Conservation (phyloP, 2,329 filamentous ascomycete species). For the Ophiocordyceps robertsii region DNA sequence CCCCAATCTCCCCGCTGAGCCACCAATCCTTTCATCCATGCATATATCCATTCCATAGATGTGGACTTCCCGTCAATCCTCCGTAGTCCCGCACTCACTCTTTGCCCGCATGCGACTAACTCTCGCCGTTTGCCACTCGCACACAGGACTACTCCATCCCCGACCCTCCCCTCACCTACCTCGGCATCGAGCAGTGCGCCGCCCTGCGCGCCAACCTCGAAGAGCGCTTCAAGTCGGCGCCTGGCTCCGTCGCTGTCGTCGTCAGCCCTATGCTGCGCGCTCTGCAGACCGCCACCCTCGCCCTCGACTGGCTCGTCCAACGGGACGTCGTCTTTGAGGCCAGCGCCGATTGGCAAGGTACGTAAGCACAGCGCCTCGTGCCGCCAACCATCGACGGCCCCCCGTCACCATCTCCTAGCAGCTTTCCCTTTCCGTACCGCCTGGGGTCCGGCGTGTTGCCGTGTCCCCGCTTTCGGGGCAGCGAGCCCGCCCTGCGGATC, state of each 20-base stretch:
- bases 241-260: slow-evolving; percentile 35
- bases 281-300: slow-evolving; percentile 46
- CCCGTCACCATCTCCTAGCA: not conserved
- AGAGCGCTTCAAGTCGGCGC: slow-evolving; percentile 5
- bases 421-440: not conserved
- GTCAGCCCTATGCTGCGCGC: slow-evolving; percentile 54
- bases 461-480: no score
- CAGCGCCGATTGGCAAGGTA: slow-evolving; percentile 53
- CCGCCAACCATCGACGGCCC: not conserved
- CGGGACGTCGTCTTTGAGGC: slow-evolving; percentile 39
- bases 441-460: not conserved
- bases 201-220: slow-evolving; percentile 25
- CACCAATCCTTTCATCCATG: not conserved
- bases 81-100: not conserved
- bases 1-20: not conserved
- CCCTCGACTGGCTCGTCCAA: slow-evolving; percentile 44
- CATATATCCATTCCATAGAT: not conserved
- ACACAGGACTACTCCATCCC: slow-evolving; percentile 32
- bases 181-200: slow-evolving; percentile 35
- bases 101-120: not conserved
- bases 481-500: no score
- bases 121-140: not conserved
- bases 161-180: slow-evolving; percentile 36
- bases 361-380: slow-evolving; percentile 1
- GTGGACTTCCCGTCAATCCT: not conserved